A percentile compares a stretch with the other conserved stretches of the same genome.
phyloP scores from a whole-genome alignment of 768 basidiomycete species.

The Pholiota molesta region DNA sequence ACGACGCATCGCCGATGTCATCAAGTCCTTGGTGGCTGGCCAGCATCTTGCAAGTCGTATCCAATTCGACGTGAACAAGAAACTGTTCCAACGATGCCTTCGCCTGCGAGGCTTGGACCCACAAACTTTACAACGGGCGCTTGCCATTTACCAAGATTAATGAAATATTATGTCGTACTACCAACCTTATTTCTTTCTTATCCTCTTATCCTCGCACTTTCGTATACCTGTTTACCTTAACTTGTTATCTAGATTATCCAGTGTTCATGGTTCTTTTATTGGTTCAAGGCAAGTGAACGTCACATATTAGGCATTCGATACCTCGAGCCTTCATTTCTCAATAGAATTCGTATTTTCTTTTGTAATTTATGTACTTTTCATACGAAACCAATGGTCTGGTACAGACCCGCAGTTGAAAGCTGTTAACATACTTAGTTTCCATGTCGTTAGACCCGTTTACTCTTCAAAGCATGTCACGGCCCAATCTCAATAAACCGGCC shows the following conservation, averaged over 20 bases:
- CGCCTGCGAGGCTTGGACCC: constrained; percentile 67
- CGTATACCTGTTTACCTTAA: neutral
- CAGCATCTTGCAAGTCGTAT: constrained; percentile 81
- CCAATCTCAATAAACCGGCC: too few relatives aligned
- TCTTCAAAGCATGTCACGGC: too few relatives aligned
- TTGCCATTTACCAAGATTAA: constrained; percentile 25
- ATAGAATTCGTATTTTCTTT: constrained; percentile 2
- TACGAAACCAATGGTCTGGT: neutral
- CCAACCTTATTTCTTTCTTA: neutral
- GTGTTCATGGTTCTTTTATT: neutral
- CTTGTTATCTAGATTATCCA: neutral
- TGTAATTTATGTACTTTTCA: constrained; percentile 7
- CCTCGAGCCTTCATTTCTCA: neutral
- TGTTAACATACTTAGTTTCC: neutral
- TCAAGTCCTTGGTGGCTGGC: constrained; percentile 79
- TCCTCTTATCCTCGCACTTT: neutral
- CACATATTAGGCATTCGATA: neutral
- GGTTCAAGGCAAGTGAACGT: neutral
- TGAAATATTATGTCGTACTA: constrained; percentile 5
- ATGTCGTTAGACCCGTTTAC: neutral
- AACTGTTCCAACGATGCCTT: constrained; percentile 75
- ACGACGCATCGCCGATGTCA: constrained; percentile 76
- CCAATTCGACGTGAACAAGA: constrained; percentile 72
- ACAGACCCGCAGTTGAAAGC: too few relatives aligned
- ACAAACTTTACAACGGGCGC: constrained; percentile 47